These are phyloP conservation scores for Quercus bicolor DNA, from an alignment of 306 rosid species.

Conservation along the genomic window DNA sequence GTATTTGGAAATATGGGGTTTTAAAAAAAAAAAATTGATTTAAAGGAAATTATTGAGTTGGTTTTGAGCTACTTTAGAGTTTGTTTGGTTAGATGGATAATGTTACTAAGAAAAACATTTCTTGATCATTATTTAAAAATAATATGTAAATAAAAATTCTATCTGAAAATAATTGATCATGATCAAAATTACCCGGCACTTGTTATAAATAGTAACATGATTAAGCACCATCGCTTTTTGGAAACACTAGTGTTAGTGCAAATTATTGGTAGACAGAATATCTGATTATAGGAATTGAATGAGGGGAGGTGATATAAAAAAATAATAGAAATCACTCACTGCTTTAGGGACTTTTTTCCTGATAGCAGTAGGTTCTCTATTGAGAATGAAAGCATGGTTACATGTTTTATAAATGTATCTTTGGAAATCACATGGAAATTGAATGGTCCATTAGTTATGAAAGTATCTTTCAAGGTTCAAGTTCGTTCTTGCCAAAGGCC, in stretches of 20 bases:
- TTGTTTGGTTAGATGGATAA: neutral
- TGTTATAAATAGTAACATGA: neutral
- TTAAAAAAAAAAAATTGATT: too few species aligned
- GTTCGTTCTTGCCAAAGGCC: neutral
- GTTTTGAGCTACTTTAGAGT: neutral
- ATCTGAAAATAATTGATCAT: neutral
- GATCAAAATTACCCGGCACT: neutral
- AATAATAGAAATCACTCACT: neutral
- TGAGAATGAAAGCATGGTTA: neutral
- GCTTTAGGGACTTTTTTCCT: neutral
- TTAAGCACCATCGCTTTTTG: neutral
- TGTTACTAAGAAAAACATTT: neutral
- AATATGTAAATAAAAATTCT: neutral
- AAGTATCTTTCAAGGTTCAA: neutral
- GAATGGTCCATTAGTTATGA: neutral
- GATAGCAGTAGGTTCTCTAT: neutral
- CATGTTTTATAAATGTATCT: neutral
- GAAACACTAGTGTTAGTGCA: neutral
- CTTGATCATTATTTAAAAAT: neutral
- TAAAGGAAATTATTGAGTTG: neutral
- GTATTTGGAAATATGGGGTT: slow-evolving; percentile 1
- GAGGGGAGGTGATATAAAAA: neutral
- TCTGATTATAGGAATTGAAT: neutral
- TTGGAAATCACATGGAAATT: neutral
- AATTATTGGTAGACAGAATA: neutral